Percentiles rank a stretch among this genome's conserved stretches.
These are phyloP conservation scores for Desmodesmus armatus DNA, from an alignment of 139 green algal genomes.

Conservation along the genomic window DNA sequence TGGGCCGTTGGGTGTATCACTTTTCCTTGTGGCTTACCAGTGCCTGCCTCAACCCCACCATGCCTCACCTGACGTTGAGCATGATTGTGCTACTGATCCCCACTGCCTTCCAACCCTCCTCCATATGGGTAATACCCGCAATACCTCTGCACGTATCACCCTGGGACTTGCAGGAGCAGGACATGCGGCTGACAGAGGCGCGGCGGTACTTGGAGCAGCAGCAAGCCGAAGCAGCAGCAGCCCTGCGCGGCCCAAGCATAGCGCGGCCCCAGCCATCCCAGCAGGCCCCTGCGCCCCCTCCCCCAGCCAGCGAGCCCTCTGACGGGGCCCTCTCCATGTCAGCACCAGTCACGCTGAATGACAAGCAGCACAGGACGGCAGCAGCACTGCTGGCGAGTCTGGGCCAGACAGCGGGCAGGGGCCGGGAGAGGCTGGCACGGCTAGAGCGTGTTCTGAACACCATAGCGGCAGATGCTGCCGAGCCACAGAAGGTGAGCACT, in stretches of 20 bases:
- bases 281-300: not conserved
- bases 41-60: not conserved
- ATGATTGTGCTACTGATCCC: too few relatives aligned
- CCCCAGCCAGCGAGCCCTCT: slow-evolving; percentile 6
- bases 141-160: not conserved
- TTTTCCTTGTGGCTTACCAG: too few relatives aligned
- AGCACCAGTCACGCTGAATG: slow-evolving; percentile 37
- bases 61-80: not conserved
- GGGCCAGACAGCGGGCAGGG: slow-evolving; percentile 28
- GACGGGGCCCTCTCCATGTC: slow-evolving; percentile 8
- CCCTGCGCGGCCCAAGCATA: too few relatives aligned
- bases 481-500: slow-evolving; percentile 46
- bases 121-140: too few relatives aligned
- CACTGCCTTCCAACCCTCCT: too few relatives aligned
- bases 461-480: slow-evolving; percentile 38
- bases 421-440: slow-evolving; percentile 33
- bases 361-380: slow-evolving; percentile 32
- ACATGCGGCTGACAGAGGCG: not conserved
- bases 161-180: slow-evolving; percentile 18
- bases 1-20: not conserved
- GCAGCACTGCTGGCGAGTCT: slow-evolving; percentile 41
- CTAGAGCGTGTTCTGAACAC: slow-evolving; percentile 43
- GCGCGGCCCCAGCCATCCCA: not conserved
- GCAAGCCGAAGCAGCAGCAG: slow-evolving; percentile 17
- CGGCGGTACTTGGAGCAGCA: not conserved